phyloP scores from a whole-genome alignment of 2,329 filamentous ascomycete genomes.

The Fusarium sp. region DNA sequence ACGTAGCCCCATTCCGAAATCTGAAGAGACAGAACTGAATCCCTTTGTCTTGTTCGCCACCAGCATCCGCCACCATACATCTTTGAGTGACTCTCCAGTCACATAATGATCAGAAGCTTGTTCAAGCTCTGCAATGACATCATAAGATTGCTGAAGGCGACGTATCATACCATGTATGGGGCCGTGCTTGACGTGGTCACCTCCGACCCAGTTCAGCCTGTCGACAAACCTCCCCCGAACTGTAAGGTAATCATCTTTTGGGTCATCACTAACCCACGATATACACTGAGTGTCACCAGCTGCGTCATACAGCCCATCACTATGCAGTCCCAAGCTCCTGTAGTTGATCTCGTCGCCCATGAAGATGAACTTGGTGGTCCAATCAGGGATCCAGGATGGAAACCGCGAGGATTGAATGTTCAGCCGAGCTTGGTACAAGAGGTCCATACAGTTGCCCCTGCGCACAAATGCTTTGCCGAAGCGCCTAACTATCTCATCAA shows the following conservation, averaged over 20 bases:
- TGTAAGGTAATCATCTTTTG: not conserved
- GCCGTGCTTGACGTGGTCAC: not conserved
- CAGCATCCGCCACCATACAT: not conserved
- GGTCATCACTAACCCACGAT: not conserved
- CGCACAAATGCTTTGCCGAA: not conserved
- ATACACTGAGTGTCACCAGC: not conserved
- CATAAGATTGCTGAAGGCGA: not conserved
- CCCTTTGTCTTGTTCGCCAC: not conserved
- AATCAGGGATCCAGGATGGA: not conserved
- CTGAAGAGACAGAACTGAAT: fast-evolving
- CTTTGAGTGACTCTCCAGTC: not conserved
- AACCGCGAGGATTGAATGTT: not conserved
- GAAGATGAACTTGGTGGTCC: not conserved
- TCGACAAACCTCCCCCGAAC: not conserved
- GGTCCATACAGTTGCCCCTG: not conserved
- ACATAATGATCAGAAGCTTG: fast-evolving
- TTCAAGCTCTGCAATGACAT: fast-evolving
- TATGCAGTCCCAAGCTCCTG: fast-evolving
- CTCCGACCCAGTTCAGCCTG: not conserved
- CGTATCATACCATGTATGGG: not conserved
- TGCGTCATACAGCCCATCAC: not conserved
- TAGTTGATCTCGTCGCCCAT: not conserved
- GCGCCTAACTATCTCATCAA: not conserved
- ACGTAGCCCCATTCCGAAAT: not conserved
- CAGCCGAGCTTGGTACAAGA: not conserved